Conservation (phyloP, 2,329 filamentous ascomycete species). For the Corinectria fuckeliana region DNA sequence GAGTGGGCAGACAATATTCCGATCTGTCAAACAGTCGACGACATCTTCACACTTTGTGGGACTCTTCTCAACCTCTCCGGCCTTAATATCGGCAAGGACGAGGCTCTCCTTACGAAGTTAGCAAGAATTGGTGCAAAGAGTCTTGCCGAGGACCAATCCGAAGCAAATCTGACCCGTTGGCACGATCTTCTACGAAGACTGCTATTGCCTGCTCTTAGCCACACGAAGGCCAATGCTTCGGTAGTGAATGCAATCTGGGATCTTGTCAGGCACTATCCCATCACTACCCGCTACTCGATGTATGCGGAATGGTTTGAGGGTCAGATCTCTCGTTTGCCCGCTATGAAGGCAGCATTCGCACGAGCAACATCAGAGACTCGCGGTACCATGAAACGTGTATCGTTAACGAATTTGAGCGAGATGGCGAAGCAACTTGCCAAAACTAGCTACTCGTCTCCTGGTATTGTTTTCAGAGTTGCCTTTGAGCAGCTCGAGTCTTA, state of each 20-base stretch:
- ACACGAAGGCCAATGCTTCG: conserved; percentile 83
- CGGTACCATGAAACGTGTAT: conserved; percentile 86
- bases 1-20: conserved; percentile 96
- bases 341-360: conserved; percentile 80
- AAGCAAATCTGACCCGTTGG: conserved; percentile 79
- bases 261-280: conserved; percentile 79
- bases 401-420: conserved; percentile 81
- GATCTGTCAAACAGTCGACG: conserved; percentile 86
- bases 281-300: conserved; percentile 79
- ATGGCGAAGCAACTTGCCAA: conserved; percentile 92
- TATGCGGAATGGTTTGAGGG: conserved; percentile 94
- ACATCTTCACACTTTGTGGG: conserved; percentile 85
- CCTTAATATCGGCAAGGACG: conserved; percentile 86
- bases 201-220: conserved; percentile 85
- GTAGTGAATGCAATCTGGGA: conserved; percentile 87
- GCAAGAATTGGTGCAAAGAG: conserved; percentile 84
- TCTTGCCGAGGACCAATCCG: conserved; percentile 71
- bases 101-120: conserved; percentile 78
- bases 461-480: conserved; percentile 87
- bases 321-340: conserved; percentile 74
- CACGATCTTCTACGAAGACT: conserved; percentile 81
- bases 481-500: conserved; percentile 93
- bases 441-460: conserved; percentile 88
- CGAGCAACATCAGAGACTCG: conserved; percentile 80
- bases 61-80: conserved; percentile 87